Evolutionary conservation across 352 stramenopile species (phyloP).

Genomic region (Globisporangium orthogonon): DNA sequence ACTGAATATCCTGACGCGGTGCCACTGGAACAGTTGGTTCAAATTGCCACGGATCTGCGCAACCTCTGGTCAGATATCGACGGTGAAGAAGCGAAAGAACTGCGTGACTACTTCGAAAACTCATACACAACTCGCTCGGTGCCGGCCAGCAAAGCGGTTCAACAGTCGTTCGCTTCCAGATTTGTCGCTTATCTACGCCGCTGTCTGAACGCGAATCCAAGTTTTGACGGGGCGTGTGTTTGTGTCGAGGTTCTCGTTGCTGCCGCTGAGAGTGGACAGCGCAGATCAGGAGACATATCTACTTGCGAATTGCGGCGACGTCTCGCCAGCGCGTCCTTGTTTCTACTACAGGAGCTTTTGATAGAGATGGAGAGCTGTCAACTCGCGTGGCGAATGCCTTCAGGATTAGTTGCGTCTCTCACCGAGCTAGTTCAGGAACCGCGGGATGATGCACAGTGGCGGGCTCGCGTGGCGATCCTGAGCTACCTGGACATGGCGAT

Average conservation of each 20-base stretch:
- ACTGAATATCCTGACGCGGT: neutral
- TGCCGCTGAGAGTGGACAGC: conserved; percentile 5
- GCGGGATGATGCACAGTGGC: conserved; percentile 29
- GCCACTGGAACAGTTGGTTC: neutral
- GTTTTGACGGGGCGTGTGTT: conserved; percentile 12
- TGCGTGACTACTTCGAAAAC: conserved; percentile 4
- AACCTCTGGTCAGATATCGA: conserved; percentile 7
- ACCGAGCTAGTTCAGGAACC: conserved; percentile 29
- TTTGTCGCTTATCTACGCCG: neutral
- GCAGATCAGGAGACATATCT: neutral
- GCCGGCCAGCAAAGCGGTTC: neutral
- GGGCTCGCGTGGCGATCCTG: conserved; percentile 31
- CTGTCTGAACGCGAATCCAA: neutral
- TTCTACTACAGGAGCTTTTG: conserved; percentile 40
- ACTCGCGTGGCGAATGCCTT: conserved; percentile 25
- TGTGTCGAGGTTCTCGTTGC: conserved; percentile 32
- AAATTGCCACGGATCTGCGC: conserved; percentile 8
- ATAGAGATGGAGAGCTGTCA: conserved; percentile 11
- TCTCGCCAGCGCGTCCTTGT: conserved; percentile 7
- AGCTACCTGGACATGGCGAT: conserved; percentile 19
- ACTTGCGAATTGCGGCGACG: conserved; percentile 2
- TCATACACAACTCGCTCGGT: neutral
- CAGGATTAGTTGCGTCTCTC: conserved; percentile 26
- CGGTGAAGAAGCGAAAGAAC: neutral
- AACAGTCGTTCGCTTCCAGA: conserved; percentile 2